A percentile compares a stretch with the other conserved stretches of the same genome.
phyloP scores from a whole-genome alignment of 2,329 filamentous ascomycete species.

The Podosphaera fusca region DNA sequence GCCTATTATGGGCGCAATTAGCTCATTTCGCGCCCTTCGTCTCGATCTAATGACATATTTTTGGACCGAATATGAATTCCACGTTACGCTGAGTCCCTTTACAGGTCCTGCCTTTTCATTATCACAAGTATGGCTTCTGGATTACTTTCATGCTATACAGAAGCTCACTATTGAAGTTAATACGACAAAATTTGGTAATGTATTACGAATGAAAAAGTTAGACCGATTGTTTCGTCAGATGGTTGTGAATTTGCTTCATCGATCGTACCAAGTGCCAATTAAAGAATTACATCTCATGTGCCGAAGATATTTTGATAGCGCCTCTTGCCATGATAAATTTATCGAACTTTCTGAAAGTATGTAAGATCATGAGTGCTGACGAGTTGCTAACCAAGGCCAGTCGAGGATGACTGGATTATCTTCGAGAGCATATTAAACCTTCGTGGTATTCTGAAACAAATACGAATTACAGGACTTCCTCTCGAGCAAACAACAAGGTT shows the following conservation, averaged over 20 bases:
- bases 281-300: conserved; percentile 7
- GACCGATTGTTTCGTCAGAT: conserved; percentile 5
- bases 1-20: conserved; percentile 8
- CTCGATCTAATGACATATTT: conserved; percentile 15
- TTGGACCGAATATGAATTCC: conserved; percentile 14
- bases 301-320: conserved; percentile 4
- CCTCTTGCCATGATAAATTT: conserved; percentile 1
- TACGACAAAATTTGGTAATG: conserved; percentile 12
- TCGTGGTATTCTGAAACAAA: background rate
- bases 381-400: background rate
- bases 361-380: background rate
- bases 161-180: conserved; percentile 15
- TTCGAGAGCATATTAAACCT: conserved; percentile 1
- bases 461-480: conserved; percentile 3
- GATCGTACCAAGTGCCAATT: conserved; percentile 3
- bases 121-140: conserved; percentile 10
- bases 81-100: conserved; percentile 12
- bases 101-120: conserved; percentile 10
- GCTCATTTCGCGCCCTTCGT: conserved; percentile 7
- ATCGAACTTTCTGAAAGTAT: background rate
- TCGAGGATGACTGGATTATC: background rate
- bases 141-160: conserved; percentile 10
- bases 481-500: background rate
- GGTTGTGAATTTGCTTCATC: conserved; percentile 4
- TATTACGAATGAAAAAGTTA: conserved; percentile 6